phyloP scores from a whole-genome alignment of 2,329 filamentous ascomycete genomes.

The Colletotrichum tanaceti region DNA sequence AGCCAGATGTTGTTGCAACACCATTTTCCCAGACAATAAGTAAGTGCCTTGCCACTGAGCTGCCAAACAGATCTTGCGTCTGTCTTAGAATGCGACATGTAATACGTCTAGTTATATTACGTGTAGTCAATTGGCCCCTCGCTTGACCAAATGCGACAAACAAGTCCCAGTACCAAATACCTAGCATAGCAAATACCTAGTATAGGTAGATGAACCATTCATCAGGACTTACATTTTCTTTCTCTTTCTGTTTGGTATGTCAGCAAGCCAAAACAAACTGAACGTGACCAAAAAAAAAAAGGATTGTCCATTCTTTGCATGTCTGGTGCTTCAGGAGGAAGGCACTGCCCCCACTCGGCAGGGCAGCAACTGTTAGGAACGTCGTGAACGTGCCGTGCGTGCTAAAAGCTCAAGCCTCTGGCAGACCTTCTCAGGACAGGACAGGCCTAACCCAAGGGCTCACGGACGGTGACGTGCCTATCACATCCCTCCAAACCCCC shows the following conservation, averaged over 20 bases:
- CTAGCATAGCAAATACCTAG: neutral
- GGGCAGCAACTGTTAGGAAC: slow-evolving; percentile 35
- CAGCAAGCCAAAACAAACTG: slow-evolving; percentile 20
- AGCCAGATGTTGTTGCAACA: no score
- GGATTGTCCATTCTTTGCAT: slow-evolving; percentile 3
- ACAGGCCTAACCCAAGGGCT: slow-evolving; percentile 31
- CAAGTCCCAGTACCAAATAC: neutral
- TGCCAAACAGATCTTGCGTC: neutral
- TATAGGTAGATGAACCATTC: neutral
- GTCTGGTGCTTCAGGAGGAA: slow-evolving; percentile 22
- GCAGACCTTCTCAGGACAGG: slow-evolving; percentile 16
- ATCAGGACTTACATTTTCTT: neutral
- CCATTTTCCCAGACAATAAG: no score
- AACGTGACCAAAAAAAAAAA: neutral
- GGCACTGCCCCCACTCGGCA: slow-evolving; percentile 30
- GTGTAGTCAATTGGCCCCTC: neutral
- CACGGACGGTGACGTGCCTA: slow-evolving; percentile 37
- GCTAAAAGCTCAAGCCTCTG: slow-evolving; percentile 25
- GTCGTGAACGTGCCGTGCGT: no score
- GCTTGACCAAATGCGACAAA: neutral
- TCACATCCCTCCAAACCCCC: slow-evolving; percentile 40
- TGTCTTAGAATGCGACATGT: neutral
- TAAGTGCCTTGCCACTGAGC: neutral
- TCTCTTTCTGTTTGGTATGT: slow-evolving; percentile 17
- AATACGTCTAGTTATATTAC: neutral